These are phyloP conservation scores for Penicillium sp. DNA, from an alignment of 2,329 filamentous ascomycete genomes.

Conservation along the genomic window DNA sequence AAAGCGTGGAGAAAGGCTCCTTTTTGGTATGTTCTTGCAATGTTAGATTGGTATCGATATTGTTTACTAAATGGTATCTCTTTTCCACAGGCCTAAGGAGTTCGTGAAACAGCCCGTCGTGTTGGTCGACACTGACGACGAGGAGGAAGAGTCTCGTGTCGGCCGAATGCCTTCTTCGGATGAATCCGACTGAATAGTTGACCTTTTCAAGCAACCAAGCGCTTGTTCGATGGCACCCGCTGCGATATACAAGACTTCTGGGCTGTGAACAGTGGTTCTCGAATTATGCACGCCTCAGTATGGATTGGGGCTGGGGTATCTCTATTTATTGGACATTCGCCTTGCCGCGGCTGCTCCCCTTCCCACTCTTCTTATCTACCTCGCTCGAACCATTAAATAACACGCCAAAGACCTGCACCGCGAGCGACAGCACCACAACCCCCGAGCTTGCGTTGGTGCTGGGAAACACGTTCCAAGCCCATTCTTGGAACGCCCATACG, in stretches of 20 bases:
- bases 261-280: not conserved
- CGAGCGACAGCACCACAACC: slow-evolving; percentile 69
- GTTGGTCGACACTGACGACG: slow-evolving; percentile 67
- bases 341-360: slow-evolving; percentile 20
- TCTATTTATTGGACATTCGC: slow-evolving; percentile 24
- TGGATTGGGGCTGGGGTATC: not conserved
- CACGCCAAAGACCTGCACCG: slow-evolving; percentile 62
- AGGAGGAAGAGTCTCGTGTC: slow-evolving; percentile 74
- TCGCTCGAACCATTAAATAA: slow-evolving; percentile 49
- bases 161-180: slow-evolving; percentile 83
- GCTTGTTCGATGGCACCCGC: not conserved
- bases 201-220: not conserved
- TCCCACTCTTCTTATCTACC: slow-evolving; percentile 18
- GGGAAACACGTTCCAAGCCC: slow-evolving; percentile 93
- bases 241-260: not conserved
- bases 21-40: slow-evolving; percentile 67
- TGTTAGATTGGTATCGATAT: not conserved
- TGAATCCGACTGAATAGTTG: slow-evolving; percentile 60
- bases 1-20: slow-evolving; percentile 83
- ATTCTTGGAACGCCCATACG: slow-evolving; percentile 78
- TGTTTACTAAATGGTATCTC: slow-evolving; percentile 15
- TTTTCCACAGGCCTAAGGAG: slow-evolving; percentile 66
- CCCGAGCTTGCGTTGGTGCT: slow-evolving; percentile 66
- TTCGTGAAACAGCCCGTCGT: slow-evolving; percentile 64
- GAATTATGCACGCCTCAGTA: not conserved